A percentile compares a stretch with the other conserved stretches of the same genome.
Conservation (phyloP, 192 early-diverging fungal species). For the Lobosporangium transversale region DNA sequence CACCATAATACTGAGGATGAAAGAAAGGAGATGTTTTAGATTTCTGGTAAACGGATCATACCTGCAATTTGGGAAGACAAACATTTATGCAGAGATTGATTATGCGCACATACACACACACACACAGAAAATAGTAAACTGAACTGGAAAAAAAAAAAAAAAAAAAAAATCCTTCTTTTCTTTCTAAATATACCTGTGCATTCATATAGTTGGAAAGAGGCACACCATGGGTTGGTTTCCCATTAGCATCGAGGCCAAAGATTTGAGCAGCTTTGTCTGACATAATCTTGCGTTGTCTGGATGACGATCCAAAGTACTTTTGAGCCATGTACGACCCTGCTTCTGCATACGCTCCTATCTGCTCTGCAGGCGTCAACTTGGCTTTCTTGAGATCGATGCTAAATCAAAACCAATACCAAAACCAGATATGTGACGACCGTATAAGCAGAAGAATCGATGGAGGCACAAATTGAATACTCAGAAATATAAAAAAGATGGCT, state of each 20-base stretch:
- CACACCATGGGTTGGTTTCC: conserved; percentile 70
- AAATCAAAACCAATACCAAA: neutral
- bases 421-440: neutral
- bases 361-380: conserved; percentile 67
- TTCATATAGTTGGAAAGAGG: conserved; percentile 95
- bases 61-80: neutral
- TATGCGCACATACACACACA: neutral
- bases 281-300: conserved; percentile 57
- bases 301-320: conserved; percentile 73
- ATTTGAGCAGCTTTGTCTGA: conserved; percentile 41
- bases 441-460: too few relatives aligned
- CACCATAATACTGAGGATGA: conserved; percentile 84
- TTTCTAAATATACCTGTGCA: conserved; percentile 67
- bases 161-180: neutral
- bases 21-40: too few relatives aligned
- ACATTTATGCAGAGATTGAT: neutral
- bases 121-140: neutral
- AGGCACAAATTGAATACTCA: neutral
- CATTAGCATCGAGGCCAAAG: conserved; percentile 63
- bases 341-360: conserved; percentile 69
- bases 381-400: conserved; percentile 75
- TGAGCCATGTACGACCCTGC: conserved; percentile 74
- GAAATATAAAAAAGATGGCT: neutral
- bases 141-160: neutral
- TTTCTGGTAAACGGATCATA: too few relatives aligned